phyloP scores from a whole-genome alignment of 768 basidiomycete species.

The Leccinum longicurvipes region DNA sequence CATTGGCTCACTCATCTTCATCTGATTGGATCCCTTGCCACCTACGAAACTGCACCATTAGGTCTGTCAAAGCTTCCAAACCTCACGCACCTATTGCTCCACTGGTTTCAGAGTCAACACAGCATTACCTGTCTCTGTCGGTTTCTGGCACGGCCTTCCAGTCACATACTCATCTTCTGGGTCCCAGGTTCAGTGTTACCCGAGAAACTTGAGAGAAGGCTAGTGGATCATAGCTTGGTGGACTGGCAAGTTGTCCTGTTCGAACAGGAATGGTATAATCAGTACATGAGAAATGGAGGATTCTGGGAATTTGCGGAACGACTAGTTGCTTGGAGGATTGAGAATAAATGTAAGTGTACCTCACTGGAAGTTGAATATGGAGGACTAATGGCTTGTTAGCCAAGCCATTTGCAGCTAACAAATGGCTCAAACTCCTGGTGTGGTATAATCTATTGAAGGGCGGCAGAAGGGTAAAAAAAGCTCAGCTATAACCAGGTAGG shows the following conservation, averaged over 20 bases:
- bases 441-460: neutral
- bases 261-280: neutral
- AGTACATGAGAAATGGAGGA: neutral
- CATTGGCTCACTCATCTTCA: neutral
- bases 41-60: neutral
- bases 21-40: neutral
- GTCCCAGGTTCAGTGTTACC: neutral
- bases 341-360: neutral
- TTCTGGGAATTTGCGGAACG: neutral
- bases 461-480: neutral
- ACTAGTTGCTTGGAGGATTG: neutral
- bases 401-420: neutral
- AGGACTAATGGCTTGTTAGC: neutral
- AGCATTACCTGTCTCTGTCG: neutral
- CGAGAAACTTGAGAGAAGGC: neutral
- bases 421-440: neutral
- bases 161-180: neutral
- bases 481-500: too few species aligned
- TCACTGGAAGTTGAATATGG: neutral
- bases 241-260: neutral
- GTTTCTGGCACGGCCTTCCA: neutral
- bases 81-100: neutral
- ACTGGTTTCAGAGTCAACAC: neutral
- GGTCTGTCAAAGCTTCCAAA: neutral
- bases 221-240: neutral